phyloP scores from a whole-genome alignment of 192 early-diverging fungal species.

The Gonapodya prolifera region DNA sequence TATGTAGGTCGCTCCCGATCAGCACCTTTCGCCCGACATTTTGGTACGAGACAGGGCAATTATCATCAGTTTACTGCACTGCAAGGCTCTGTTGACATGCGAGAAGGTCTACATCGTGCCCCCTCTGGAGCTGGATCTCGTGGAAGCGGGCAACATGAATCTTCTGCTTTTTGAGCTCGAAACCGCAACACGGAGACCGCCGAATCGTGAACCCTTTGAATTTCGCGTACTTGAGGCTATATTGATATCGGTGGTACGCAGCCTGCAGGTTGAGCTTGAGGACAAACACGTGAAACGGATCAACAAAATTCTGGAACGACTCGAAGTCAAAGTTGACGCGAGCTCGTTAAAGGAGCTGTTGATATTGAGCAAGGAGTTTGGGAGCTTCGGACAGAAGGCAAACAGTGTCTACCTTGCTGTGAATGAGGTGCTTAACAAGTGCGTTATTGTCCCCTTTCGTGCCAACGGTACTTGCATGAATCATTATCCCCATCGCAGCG shows the following conservation, averaged over 20 bases:
- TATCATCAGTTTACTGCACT: neutral
- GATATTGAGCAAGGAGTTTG: slow-evolving; percentile 60
- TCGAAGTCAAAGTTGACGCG: slow-evolving; percentile 62
- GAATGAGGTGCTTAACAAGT: slow-evolving; percentile 59
- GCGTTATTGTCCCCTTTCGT: neutral
- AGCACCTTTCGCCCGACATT: neutral
- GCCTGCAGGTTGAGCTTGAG: neutral
- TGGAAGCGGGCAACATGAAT: neutral
- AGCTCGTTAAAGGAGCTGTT: slow-evolving; percentile 65
- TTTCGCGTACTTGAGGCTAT: neutral
- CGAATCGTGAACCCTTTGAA: neutral
- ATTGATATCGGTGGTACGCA: neutral
- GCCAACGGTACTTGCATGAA: neutral
- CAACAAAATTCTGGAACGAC: slow-evolving; percentile 44
- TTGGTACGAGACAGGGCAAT: neutral
- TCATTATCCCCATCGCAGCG: slow-evolving; percentile 18
- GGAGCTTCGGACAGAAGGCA: slow-evolving; percentile 66
- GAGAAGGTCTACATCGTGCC: neutral
- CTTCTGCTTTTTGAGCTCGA: neutral
- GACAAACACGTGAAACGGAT: slow-evolving; percentile 12
- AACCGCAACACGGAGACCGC: neutral
- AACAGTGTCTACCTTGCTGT: slow-evolving; percentile 63
- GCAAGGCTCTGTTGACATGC: neutral
- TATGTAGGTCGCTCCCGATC: neutral
- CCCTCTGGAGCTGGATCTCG: neutral